A percentile compares a stretch with the other conserved stretches of the same genome.
Conservation (phyloP, 768 basidiomycete genomes). For the Boletus subcaerulescens region DNA sequence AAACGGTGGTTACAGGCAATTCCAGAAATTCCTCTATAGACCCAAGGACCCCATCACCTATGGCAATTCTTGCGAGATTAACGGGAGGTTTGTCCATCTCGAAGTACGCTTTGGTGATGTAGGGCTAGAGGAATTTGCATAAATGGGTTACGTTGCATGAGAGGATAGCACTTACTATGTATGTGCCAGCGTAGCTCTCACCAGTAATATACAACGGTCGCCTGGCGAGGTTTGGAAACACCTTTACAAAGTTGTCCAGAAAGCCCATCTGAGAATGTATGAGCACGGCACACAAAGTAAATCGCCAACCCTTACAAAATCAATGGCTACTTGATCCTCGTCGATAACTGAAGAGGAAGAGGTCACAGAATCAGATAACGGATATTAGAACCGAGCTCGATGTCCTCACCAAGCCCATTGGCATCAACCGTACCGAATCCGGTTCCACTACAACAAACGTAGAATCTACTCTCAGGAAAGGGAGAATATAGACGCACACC, state of each 20-base stretch:
- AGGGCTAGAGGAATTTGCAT: constrained; percentile 49
- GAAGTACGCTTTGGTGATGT: constrained; percentile 72
- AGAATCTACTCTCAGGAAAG: not conserved
- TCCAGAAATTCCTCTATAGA: constrained; percentile 46
- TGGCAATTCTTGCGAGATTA: constrained; percentile 60
- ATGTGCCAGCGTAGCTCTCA: constrained; percentile 74
- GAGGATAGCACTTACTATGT: constrained; percentile 51
- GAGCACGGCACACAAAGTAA: not conserved
- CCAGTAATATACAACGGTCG: constrained; percentile 67
- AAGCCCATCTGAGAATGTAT: constrained; percentile 57
- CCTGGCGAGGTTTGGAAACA: constrained; percentile 63
- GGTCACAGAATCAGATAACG: not conserved
- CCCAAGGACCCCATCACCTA: constrained; percentile 64
- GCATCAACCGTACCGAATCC: constrained; percentile 56
- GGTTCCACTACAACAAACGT: not conserved
- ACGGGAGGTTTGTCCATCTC: constrained; percentile 59
- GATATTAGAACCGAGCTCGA: not conserved
- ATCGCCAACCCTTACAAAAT: constrained; percentile 35
- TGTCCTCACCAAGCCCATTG: constrained; percentile 48
- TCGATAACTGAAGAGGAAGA: constrained; percentile 42
- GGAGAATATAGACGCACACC: not conserved
- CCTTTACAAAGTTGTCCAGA: constrained; percentile 63
- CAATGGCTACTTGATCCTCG: constrained; percentile 59
- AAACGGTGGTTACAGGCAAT: constrained; percentile 52
- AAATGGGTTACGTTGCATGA: too few species aligned